Evolutionary conservation across 495 filamentous ascomycete genomes (phyloP).

Genomic region (Patellaria atrata): DNA sequence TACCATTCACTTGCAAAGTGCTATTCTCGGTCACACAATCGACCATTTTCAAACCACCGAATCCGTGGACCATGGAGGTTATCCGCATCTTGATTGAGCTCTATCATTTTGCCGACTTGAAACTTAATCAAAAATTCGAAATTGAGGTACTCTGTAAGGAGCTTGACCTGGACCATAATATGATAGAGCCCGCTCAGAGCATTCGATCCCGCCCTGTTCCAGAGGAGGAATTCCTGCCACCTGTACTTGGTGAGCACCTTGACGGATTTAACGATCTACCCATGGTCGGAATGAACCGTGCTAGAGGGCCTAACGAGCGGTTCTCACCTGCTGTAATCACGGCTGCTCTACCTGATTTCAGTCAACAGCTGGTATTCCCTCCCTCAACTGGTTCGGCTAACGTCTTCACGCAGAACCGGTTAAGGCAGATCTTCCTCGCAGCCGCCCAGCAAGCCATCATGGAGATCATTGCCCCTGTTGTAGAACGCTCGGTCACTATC

Average conservation of each 20-base stretch:
- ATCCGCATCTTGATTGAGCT: constrained; percentile 76
- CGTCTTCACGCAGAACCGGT: constrained; percentile 30
- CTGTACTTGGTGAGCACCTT: constrained; percentile 48
- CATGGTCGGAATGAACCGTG: constrained; percentile 53
- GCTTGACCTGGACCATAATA: constrained; percentile 74
- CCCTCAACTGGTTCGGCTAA: constrained; percentile 60
- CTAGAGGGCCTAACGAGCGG: constrained; percentile 47
- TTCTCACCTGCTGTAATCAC: constrained; percentile 60
- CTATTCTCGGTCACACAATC: constrained; percentile 71
- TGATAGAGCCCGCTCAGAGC: constrained; percentile 66
- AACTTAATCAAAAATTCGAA: constrained; percentile 92
- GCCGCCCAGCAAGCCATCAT: constrained; percentile 77
- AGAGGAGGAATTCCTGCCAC: constrained; percentile 39
- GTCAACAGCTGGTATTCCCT: constrained; percentile 56
- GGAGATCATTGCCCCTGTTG: constrained; percentile 92
- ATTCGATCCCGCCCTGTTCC: constrained; percentile 54
- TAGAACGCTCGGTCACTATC: constrained; percentile 93
- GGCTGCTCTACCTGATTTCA: constrained; percentile 65
- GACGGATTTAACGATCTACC: constrained; percentile 69
- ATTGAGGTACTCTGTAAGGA: constrained; percentile 94
- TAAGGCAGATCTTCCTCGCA: constrained; percentile 68
- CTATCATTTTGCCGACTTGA: constrained; percentile 82
- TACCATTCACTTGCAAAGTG: constrained; percentile 95
- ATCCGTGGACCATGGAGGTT: constrained; percentile 95
- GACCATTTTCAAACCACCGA: constrained; percentile 82